Conservation (phyloP, 805 yeast genomes). For the Suhomyces sp. region DNA sequence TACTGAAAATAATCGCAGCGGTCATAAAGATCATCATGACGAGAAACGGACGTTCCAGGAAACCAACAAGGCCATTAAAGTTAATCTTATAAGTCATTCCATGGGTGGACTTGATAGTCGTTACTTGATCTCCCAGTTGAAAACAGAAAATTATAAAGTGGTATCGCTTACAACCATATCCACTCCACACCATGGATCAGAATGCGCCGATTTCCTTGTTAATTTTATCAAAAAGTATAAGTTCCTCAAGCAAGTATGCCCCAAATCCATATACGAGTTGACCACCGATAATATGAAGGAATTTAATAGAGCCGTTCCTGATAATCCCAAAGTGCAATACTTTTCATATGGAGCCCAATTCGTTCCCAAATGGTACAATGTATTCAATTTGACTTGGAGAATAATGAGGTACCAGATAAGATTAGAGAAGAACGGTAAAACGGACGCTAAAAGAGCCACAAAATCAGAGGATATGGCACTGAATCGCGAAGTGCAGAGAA, state of each 20-base stretch:
- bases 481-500: not conserved
- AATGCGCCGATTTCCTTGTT: conserved; percentile 70
- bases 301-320: conserved; percentile 52
- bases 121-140: conserved; percentile 61
- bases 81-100: conserved; percentile 83
- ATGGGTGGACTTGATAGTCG: conserved; percentile 94
- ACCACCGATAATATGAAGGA: conserved; percentile 53
- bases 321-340: conserved; percentile 66
- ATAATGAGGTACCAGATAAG: conserved; percentile 46
- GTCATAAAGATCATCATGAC: conserved; percentile 3
- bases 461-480: too few species aligned
- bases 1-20: conserved; percentile 14
- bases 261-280: conserved; percentile 55
- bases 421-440: too few species aligned
- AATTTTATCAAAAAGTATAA: conserved; percentile 25
- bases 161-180: conserved; percentile 79
- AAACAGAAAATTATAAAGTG: conserved; percentile 51
- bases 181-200: conserved; percentile 88
- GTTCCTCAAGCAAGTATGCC: conserved; percentile 19
- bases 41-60: conserved; percentile 11
- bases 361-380: conserved; percentile 58
- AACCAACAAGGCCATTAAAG: conserved; percentile 38
- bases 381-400: conserved; percentile 65
- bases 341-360: conserved; percentile 83
- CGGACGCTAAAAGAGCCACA: too few species aligned